Evolutionary conservation across 2,329 filamentous ascomycete genomes (phyloP).

Genomic region (Fusarium illudens): DNA sequence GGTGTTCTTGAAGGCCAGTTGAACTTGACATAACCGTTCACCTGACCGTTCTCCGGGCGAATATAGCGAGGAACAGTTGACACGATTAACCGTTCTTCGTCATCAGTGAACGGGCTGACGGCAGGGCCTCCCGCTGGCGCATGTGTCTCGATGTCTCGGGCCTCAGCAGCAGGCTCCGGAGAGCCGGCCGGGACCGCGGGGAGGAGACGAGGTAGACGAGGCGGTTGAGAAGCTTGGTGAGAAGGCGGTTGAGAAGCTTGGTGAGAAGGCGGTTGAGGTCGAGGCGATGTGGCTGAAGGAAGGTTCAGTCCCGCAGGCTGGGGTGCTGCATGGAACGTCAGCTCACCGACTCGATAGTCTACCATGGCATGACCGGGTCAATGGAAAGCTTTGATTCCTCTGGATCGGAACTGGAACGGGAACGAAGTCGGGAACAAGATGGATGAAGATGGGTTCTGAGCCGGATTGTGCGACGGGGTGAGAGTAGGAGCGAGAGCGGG

Average conservation of each 20-base stretch:
- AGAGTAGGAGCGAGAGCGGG: slow-evolving; percentile 33
- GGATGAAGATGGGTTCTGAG: slow-evolving; percentile 25
- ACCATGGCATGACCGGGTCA: slow-evolving; percentile 40
- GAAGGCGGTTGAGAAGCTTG: slow-evolving; percentile 19
- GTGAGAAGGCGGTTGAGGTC: slow-evolving; percentile 21
- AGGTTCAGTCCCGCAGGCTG: slow-evolving; percentile 31
- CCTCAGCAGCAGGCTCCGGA: slow-evolving; percentile 7
- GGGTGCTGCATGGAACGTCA: slow-evolving; percentile 43
- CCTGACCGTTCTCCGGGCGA: slow-evolving; percentile 46
- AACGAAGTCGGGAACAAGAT: slow-evolving; percentile 25
- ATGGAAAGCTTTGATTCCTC: slow-evolving; percentile 24
- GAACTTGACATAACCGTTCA: slow-evolving; percentile 52
- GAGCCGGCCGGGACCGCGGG: slow-evolving; percentile 14
- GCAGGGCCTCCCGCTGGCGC: slow-evolving; percentile 19
- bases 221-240: slow-evolving; percentile 11
- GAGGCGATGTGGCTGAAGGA: slow-evolving; percentile 20
- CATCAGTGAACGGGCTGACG: slow-evolving; percentile 47
- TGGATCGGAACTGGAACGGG: slow-evolving; percentile 18
- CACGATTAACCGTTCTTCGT: slow-evolving; percentile 42
- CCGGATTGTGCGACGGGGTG: slow-evolving; percentile 23
- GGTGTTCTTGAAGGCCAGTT: slow-evolving; percentile 44
- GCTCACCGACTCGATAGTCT: slow-evolving; percentile 38
- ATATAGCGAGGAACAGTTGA: slow-evolving; percentile 36
- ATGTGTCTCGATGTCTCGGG: slow-evolving; percentile 15
- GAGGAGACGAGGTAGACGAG: slow-evolving; percentile 28